Conservation (phyloP, 768 basidiomycete species). For the Suillus ampliporus region DNA sequence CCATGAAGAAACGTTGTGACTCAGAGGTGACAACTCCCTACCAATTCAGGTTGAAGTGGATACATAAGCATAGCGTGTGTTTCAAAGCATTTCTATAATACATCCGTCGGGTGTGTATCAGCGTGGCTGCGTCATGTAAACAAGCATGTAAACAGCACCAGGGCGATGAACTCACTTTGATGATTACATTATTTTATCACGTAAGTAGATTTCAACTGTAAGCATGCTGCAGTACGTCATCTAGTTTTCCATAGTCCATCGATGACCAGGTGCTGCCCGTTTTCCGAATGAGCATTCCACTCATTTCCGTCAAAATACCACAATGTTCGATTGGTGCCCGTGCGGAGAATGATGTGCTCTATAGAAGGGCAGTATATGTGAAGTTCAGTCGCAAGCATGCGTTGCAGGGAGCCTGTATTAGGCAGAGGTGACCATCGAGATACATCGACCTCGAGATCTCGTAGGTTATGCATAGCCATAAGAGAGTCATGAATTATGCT, state of each 20-base stretch:
- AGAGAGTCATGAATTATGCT: slow-evolving; percentile 42
- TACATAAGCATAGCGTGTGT: slow-evolving; percentile 34
- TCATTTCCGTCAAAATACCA: slow-evolving; percentile 44
- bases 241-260: slow-evolving; percentile 37
- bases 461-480: slow-evolving; percentile 40
- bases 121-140: slow-evolving; percentile 29
- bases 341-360: slow-evolving; percentile 42
- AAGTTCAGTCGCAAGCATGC: slow-evolving; percentile 45
- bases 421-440: slow-evolving; percentile 41
- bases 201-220: slow-evolving; percentile 25
- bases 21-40: slow-evolving; percentile 28
- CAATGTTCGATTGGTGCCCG: slow-evolving; percentile 31
- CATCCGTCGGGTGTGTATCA: slow-evolving; percentile 23
- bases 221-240: slow-evolving; percentile 19
- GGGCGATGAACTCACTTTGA: slow-evolving; percentile 30
- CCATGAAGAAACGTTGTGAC: slow-evolving; percentile 38
- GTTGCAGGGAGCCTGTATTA: slow-evolving; percentile 34
- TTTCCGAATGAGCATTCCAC: slow-evolving; percentile 35
- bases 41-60: slow-evolving; percentile 28
- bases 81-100: slow-evolving; percentile 31
- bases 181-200: slow-evolving; percentile 22
- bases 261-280: slow-evolving; percentile 30
- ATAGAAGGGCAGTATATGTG: slow-evolving; percentile 44
- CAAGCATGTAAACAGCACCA: slow-evolving; percentile 28
- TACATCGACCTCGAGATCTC: slow-evolving; percentile 44